Evolutionary conservation across 208 protist species (phyloP), one percentile per base, ranked within the genome.

Genomic region (Herpetomonas muscarum): DNA sequence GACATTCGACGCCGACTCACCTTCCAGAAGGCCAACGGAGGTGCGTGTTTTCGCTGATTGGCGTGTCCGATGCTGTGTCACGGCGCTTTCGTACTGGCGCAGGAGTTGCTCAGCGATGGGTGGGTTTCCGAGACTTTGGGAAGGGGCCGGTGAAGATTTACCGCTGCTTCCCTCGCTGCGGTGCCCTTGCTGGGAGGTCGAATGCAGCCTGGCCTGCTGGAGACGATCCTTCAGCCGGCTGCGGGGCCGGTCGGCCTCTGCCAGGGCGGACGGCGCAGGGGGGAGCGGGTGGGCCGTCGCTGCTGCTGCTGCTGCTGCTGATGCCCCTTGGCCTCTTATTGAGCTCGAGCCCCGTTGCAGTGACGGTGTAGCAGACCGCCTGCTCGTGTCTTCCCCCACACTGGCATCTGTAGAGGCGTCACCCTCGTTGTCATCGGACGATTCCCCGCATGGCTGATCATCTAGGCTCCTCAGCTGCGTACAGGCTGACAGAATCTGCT

Each of bases 381-480:
- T 45, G 49, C 45, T 70, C 54, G 34, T 68, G 30, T 44, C 22
- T 46, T 37, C 49, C 13, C 3, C 49, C 10, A 29, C 34, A 9
- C 42, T 22, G 39, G 36, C 45, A 13, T 26, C 26, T 24, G n/a
- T n/a, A n/a, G n/a, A n/a, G n/a, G n/a, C n/a, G n/a, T 72, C 52
- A 7, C 22, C 61, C 5, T 48, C 58, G 31, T 62, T 54, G 4
- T 56, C 72, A 13, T 67, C 61, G 13, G 55, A 44, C 10, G 55
- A 32, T 31, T 46, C 41, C 53, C 59, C 29, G 34, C 68, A 34
- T 22, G 28, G 34, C 1, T 66, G 28, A 10, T 78, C 76, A 34
- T 92, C 76, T 13, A 92, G 67, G 29, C 72, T 56, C 54, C 70
- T 53, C 12, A 92, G 65, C 9, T 51, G 3, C 0, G 70, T 55